Evolutionary conservation across 2,329 filamentous ascomycete species (phyloP), one percentile per base, ranked within the genome.

Genomic region (Nigrospora sphaerica): DNA sequence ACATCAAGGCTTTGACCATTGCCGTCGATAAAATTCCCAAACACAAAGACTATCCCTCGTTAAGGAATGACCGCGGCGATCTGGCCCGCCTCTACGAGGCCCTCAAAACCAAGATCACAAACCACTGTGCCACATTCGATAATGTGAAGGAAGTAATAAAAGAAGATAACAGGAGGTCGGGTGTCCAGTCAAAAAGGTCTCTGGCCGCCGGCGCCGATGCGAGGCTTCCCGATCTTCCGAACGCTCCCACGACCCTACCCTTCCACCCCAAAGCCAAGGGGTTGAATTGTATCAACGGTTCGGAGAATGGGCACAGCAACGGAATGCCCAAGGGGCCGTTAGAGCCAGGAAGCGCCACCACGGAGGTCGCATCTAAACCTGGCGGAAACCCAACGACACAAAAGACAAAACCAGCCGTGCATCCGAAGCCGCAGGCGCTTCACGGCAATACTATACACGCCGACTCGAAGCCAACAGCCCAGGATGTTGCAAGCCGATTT

Each of bases 1-100:
- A 92, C 60, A 77, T 97, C 48, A 80, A 85, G 52, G 88, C 91
- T 12, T 90, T 79, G 49, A 83, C 90, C 47, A 85, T 96, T 46
- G 78, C 86, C 13, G 75, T 90, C 43, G 83, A 92, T 46, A 71
- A 83, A 37, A 83, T 97, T 23, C 86, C 88, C 2, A 75, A 74
- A 33, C 89, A 95, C 62, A 80, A 78, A 47, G 87, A 92, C 51
- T 95, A 82, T 62, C 77, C 80, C 28, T 73, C 77, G 44, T 70
- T 90, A 48, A 78, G 80, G 55, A 67, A 66, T 34, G 78, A 82
- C 42, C 68, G 71, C 23, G 66, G 69, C 35, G 71, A 77, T 11
- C 56, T 77, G 18, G 63, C 66, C 41, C 68, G 70, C 42, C 59
- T 72, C 14, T 80, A 83, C 56, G 64, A 62, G 38, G 64, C 65